Base-by-base conservation (phyloP, 192 early-diverging fungal genomes). In the Entomortierella beljakovae region DNA sequence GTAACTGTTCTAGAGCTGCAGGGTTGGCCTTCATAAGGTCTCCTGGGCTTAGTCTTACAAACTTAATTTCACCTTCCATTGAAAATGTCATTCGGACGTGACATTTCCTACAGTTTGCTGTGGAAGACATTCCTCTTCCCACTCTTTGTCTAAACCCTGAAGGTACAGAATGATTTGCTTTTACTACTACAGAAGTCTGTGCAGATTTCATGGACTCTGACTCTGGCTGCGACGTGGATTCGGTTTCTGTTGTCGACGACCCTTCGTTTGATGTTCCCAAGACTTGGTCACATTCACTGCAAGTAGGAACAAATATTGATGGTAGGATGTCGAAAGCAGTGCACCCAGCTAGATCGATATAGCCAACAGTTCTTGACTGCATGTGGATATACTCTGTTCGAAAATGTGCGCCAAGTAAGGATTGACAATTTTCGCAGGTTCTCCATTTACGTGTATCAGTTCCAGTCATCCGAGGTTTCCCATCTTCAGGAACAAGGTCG, bases 301-400 rank as follows among this genome's bases (percentile, higher is more conserved):
- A 98, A 10, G 92, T 88, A 0, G 90, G 84, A 0, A 87, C 82
- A 75, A 88, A 94, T 11, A 84, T 84, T 1, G 88, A 90, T 1
- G 93, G 93, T 32, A 96, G 72, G 49, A 98, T 43, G 60, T 96
- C 95, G 28, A 88, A 84, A 2, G 90, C 84, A 0, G 81, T 79
- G 49, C 90, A 92, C 2, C 88, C 90, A 0, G 88, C 90, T 43
- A 94, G 73, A 62, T 96, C 93, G 26, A 96, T 63, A 51, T 86
- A 92, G 8, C 96, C 96, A 3, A 94, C 61, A 6, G 85, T 82
- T 1, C 69, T 80, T 0, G 84, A 83, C 22, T 75, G 81, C 26
- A 68, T 56, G 60, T 92, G 91, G 50, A 94, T 75, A 55, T 88
- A 85, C 50, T 86, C 87, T 9, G 89, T 84, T 16, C 91, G 82